Percentiles rank a stretch among this genome's conserved stretches.
Evolutionary conservation across 352 stramenopile genomes (phyloP).

Genomic region (Globisporangium splendens): DNA sequence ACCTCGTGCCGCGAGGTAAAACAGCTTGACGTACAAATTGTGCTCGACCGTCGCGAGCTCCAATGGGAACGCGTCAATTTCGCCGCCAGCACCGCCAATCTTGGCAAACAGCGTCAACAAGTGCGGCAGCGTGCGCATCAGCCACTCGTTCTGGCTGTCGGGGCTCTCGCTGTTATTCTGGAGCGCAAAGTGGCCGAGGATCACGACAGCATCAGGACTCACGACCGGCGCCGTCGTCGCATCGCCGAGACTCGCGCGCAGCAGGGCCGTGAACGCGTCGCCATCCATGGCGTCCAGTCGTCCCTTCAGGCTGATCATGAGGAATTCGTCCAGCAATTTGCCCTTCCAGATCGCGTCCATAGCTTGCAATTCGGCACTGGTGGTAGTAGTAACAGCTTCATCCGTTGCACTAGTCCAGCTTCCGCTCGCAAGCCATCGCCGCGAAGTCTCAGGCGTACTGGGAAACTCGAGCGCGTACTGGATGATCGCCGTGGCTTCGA

Average conservation of each 20-base stretch:
- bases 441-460: constrained; percentile 27
- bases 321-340: constrained; percentile 75
- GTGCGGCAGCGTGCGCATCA: constrained; percentile 58
- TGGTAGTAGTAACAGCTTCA: not conserved
- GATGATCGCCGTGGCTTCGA: constrained; percentile 52
- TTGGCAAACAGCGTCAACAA: constrained; percentile 58
- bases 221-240: constrained; percentile 40
- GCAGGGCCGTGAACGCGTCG: constrained; percentile 40
- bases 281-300: constrained; percentile 60
- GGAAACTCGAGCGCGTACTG: constrained; percentile 56
- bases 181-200: constrained; percentile 63
- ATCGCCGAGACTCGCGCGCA: constrained; percentile 54
- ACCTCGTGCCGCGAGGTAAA: constrained; percentile 53
- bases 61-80: constrained; percentile 21
- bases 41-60: constrained; percentile 56
- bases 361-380: constrained; percentile 17
- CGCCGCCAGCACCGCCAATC: constrained; percentile 14
- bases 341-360: constrained; percentile 63
- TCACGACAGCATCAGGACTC: constrained; percentile 66
- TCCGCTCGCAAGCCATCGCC: constrained; percentile 52
- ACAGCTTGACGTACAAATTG: constrained; percentile 52
- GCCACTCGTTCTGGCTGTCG: constrained; percentile 30
- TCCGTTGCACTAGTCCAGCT: constrained; percentile 38
- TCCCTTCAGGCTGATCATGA: constrained; percentile 78
- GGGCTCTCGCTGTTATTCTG: constrained; percentile 21